Evolutionary conservation across 805 yeast species (phyloP).

Genomic region (Starmerella riodocensis): DNA sequence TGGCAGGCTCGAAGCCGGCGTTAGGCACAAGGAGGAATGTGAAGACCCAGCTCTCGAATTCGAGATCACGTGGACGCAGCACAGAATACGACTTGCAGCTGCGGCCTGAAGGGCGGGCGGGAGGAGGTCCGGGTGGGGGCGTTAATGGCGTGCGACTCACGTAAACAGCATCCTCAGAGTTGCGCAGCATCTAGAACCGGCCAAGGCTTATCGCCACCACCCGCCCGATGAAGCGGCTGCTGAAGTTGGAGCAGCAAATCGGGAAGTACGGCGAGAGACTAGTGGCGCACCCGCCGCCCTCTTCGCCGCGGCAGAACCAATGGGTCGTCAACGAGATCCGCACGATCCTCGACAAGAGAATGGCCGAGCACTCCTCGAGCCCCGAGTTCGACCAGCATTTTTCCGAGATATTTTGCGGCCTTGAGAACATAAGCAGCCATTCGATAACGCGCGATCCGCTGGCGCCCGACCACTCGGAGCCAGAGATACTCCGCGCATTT

Average conservation of each 20-base stretch:
- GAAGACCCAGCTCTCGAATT: too few relatives aligned
- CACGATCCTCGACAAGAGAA: constrained; percentile 14
- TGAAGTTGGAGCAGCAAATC: constrained; percentile 13
- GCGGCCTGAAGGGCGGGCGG: too few relatives aligned
- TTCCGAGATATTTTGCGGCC: constrained; percentile 18
- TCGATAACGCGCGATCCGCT: constrained; percentile 5
- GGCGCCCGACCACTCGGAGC: constrained; percentile 9
- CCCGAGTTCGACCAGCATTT: constrained; percentile 18
- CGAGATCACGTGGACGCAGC: too few relatives aligned
- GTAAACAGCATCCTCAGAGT: too few relatives aligned
- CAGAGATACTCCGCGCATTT: constrained; percentile 18
- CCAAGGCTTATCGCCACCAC: too few relatives aligned
- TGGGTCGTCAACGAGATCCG: constrained; percentile 16
- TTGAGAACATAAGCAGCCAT: constrained; percentile 11
- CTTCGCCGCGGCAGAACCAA: constrained; percentile 2
- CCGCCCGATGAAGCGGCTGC: constrained; percentile 8
- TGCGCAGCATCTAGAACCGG: too few relatives aligned
- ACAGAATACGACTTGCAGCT: too few relatives aligned
- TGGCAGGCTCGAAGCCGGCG: too few relatives aligned
- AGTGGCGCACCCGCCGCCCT: not conserved
- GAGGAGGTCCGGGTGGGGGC: too few relatives aligned
- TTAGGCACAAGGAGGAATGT: too few relatives aligned
- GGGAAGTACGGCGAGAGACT: constrained; percentile 16
- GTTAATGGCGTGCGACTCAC: too few relatives aligned
- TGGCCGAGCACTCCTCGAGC: constrained; percentile 14